Conservation (phyloP, 2,329 filamentous ascomycete genomes). For the Zasmidium cellare region DNA sequence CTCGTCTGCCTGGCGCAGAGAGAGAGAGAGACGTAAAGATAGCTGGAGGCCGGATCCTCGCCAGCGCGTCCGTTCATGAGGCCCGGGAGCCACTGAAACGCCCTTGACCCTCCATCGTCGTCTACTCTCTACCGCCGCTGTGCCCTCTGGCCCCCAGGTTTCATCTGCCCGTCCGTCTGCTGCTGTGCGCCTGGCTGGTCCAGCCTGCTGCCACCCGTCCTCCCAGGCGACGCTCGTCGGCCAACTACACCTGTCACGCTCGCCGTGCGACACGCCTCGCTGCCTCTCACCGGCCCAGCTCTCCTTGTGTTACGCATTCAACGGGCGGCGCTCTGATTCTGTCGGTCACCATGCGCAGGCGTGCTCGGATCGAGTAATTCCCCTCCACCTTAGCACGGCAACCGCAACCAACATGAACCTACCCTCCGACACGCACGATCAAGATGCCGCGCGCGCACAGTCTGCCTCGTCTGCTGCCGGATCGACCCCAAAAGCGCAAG, state of each 20-base stretch:
- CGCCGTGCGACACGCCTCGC: background rate
- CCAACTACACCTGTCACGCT: slow-evolving; percentile 4
- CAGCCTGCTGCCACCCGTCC: background rate
- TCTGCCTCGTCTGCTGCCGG: slow-evolving; percentile 15
- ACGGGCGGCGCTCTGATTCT: slow-evolving; percentile 8
- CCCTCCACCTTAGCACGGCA: slow-evolving; percentile 18
- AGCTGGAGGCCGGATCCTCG: slow-evolving; percentile 11
- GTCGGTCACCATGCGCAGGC: slow-evolving; percentile 23
- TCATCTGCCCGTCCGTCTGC: background rate
- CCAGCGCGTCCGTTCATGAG: slow-evolving; percentile 4
- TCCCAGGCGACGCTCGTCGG: background rate
- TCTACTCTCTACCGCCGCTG: background rate
- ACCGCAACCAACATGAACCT: slow-evolving; percentile 24
- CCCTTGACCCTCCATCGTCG: background rate
- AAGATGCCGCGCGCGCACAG: slow-evolving; percentile 20
- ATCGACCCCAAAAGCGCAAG: slow-evolving; percentile 17
- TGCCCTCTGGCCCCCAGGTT: background rate
- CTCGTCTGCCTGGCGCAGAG: slow-evolving; percentile 22
- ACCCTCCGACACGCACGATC: slow-evolving; percentile 20
- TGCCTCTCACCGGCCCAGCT: slow-evolving; percentile 13
- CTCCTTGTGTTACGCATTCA: slow-evolving; percentile 13
- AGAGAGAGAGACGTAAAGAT: slow-evolving; percentile 12
- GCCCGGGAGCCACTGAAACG: slow-evolving; percentile 6
- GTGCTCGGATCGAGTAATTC: slow-evolving; percentile 23
- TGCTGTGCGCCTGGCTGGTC: background rate